These are phyloP conservation scores for Raffaelea ambrosiae DNA, from an alignment of 2,329 filamentous ascomycete genomes.

Conservation along the genomic window DNA sequence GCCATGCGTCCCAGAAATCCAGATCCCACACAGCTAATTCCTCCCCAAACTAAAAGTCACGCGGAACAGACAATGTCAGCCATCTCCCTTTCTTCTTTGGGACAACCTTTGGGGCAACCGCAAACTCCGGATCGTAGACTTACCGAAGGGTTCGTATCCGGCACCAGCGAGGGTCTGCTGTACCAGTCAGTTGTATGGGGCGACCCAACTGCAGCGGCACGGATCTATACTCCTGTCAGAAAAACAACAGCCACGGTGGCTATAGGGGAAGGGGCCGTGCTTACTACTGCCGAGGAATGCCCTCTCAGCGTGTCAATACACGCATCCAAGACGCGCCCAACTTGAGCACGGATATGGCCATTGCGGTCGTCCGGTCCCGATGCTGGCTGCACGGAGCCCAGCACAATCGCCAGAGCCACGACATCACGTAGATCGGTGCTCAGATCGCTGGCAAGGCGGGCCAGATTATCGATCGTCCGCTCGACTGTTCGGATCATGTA, in stretches of 20 bases:
- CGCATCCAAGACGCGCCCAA: slow-evolving; percentile 12
- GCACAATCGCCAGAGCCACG: slow-evolving; percentile 14
- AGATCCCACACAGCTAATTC: neutral
- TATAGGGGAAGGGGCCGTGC: neutral
- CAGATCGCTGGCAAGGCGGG: slow-evolving; percentile 12
- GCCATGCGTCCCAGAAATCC: slow-evolving; percentile 1
- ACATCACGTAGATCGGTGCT: slow-evolving; percentile 16
- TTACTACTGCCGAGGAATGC: slow-evolving; percentile 7
- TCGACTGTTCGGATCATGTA: slow-evolving; percentile 16
- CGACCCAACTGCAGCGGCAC: neutral
- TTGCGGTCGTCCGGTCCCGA: slow-evolving; percentile 7
- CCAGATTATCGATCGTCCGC: slow-evolving; percentile 14
- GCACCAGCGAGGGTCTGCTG: slow-evolving; percentile 2
- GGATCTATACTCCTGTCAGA: slow-evolving; percentile 3
- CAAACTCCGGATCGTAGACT: no score
- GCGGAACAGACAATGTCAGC: neutral
- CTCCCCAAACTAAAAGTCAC: neutral
- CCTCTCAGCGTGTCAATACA: slow-evolving; percentile 10
- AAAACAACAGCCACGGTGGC: neutral
- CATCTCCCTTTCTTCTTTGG: no score
- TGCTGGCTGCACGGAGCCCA: slow-evolving; percentile 16
- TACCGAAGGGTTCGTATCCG: neutral
- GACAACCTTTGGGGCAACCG: no score
- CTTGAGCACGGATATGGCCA: slow-evolving; percentile 12
- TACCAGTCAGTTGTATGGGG: slow-evolving; percentile 5